These are phyloP conservation scores for Flaveria trinervia DNA, from an alignment of 129 eudicot species.

Conservation along the genomic window DNA sequence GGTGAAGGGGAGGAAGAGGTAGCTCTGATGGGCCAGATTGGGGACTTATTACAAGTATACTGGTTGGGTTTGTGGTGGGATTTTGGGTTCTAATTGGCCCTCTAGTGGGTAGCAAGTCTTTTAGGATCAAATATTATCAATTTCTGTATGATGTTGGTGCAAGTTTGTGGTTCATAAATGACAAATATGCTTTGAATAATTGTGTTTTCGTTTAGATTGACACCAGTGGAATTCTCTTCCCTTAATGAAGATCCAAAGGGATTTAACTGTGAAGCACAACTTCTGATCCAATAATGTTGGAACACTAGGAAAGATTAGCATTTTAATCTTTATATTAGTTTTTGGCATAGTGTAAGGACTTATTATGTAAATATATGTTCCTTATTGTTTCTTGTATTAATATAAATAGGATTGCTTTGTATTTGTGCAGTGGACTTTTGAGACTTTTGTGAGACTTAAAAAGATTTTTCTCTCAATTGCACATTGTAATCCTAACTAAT, in stretches of 20 bases:
- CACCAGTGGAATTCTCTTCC: not conserved
- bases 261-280: not conserved
- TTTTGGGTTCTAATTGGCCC: conserved; percentile 37
- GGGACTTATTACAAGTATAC: conserved; percentile 21
- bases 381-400: too few relatives aligned
- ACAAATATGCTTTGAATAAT: not conserved
- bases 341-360: too few relatives aligned
- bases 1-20: not conserved
- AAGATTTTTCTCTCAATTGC: too few relatives aligned
- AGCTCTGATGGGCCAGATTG: conserved; percentile 24
- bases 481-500: too few relatives aligned
- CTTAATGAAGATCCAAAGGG: not conserved
- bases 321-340: too few relatives aligned
- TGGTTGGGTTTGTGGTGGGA: conserved; percentile 29
- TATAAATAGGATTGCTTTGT: too few relatives aligned
- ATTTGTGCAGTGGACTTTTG: too few relatives aligned
- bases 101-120: conserved; percentile 29
- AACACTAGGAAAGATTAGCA: too few relatives aligned
- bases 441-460: too few relatives aligned
- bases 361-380: too few relatives aligned
- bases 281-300: too few relatives aligned
- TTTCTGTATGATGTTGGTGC: conserved; percentile 23
- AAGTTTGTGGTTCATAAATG: conserved; percentile 6
- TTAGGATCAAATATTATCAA: conserved; percentile 29
- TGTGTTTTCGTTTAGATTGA: too few relatives aligned